Percentiles rank a stretch among this genome's conserved stretches.
Conservation (phyloP, 139 green algal species). For the Haematococcus lacustris region DNA sequence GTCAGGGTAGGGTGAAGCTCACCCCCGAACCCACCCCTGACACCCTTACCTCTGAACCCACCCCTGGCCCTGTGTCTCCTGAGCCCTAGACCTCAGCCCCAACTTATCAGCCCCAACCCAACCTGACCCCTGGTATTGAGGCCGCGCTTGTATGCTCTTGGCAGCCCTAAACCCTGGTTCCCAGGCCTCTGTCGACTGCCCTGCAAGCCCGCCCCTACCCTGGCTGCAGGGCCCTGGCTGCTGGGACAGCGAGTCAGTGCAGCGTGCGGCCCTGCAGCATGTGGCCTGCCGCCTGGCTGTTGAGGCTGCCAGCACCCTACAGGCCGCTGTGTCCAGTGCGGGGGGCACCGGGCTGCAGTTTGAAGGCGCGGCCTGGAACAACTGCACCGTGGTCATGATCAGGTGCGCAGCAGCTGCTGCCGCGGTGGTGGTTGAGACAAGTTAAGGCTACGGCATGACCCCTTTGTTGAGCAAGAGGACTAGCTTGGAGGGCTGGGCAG, state of each 20-base stretch:
- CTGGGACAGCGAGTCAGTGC: neutral
- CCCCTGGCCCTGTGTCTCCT: too few species aligned
- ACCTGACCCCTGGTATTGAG: neutral
- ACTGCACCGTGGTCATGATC: constrained; percentile 62
- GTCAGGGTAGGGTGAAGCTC: too few species aligned
- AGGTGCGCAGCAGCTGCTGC: constrained; percentile 29
- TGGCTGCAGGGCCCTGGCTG: neutral
- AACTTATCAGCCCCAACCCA: too few species aligned
- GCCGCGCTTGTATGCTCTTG: neutral
- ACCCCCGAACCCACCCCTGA: too few species aligned
- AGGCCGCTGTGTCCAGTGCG: constrained; percentile 7
- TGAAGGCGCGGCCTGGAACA: constrained; percentile 74
- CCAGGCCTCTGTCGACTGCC: too few species aligned
- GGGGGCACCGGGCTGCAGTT: constrained; percentile 41
- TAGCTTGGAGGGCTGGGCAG: too few species aligned
- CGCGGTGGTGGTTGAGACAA: too few species aligned
- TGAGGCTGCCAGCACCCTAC: constrained; percentile 24
- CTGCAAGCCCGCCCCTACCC: too few species aligned
- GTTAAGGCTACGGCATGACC: too few species aligned
- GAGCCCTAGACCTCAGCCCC: too few species aligned
- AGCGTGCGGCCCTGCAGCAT: constrained; percentile 40
- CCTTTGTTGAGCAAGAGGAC: too few species aligned
- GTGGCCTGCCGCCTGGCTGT: constrained; percentile 28
- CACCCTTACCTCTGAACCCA: too few species aligned
- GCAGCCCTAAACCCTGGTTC: neutral